Evolutionary conservation across 352 stramenopile species (phyloP).

Genomic region (Achlya hypogyna): DNA sequence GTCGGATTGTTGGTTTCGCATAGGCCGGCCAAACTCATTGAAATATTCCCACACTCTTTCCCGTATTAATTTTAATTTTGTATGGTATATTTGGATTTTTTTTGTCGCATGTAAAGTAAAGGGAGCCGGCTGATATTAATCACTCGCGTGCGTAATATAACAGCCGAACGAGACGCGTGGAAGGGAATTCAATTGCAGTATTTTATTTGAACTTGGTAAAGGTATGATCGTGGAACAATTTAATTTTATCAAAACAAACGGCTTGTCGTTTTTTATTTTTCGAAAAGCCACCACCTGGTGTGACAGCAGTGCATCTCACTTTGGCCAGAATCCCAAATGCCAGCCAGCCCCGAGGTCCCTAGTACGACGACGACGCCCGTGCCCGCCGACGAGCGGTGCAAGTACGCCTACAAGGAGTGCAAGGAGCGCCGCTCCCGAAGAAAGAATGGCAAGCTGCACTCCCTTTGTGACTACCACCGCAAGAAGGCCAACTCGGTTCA

Average conservation of each 20-base stretch:
- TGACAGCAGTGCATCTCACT: not conserved
- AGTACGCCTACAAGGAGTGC: constrained; percentile 26
- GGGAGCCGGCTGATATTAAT: constrained; percentile 1
- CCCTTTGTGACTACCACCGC: constrained; percentile 27
- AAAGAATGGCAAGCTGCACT: constrained; percentile 26
- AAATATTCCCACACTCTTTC: not conserved
- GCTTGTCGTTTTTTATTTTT: not conserved
- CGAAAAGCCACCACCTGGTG: not conserved
- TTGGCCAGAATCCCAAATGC: constrained; percentile 2
- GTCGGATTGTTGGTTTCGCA: no score
- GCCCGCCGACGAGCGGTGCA: constrained; percentile 14
- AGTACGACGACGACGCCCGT: not conserved
- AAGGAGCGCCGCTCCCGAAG: constrained; percentile 20
- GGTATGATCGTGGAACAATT: not conserved
- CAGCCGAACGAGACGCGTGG: not conserved
- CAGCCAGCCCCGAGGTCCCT: not conserved
- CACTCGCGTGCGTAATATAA: constrained; percentile 9
- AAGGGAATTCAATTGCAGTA: not conserved
- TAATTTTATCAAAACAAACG: not conserved
- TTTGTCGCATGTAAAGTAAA: not conserved
- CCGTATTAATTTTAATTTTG: not conserved
- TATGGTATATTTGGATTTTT: not conserved
- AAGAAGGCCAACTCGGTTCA: constrained; percentile 23
- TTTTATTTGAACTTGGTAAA: not conserved
- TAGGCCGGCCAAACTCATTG: no score